Evolutionary conservation across 768 basidiomycete species (phyloP).

Genomic region (Gloeopeniophorella convolvens): DNA sequence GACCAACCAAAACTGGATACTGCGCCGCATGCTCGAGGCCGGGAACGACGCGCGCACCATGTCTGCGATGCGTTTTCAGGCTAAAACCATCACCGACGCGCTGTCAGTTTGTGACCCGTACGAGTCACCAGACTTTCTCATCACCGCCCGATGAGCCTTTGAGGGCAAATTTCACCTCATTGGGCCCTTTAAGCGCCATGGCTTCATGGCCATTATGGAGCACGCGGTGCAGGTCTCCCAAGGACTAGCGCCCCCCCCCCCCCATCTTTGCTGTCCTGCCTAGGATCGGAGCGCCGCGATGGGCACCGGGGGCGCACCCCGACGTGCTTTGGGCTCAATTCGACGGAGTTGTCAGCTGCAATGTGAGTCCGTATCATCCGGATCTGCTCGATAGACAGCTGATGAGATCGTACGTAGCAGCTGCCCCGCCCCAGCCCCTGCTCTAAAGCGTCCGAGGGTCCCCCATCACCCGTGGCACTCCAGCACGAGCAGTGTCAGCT

Average conservation of each 20-base stretch:
- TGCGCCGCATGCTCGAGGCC: constrained; percentile 16
- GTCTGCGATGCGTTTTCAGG: constrained; percentile 16
- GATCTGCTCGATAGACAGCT: neutral
- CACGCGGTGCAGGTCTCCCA: too few species aligned
- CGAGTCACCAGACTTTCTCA: neutral
- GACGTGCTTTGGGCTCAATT: neutral
- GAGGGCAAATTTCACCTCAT: neutral
- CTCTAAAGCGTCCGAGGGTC: neutral
- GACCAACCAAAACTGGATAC: constrained; percentile 19
- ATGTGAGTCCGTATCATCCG: neutral
- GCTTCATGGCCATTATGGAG: too few species aligned
- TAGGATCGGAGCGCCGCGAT: neutral
- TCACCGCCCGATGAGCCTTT: neutral
- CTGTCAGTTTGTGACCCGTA: constrained; percentile 6
- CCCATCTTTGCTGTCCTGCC: neutral
- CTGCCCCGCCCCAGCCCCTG: neutral
- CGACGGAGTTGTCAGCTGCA: neutral
- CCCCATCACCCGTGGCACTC: neutral
- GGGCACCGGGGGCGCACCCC: neutral
- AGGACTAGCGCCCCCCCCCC: neutral
- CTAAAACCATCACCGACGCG: constrained; percentile 2
- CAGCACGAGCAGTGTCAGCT: too few species aligned
- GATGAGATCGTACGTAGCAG: neutral
- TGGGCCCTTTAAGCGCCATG: neutral
- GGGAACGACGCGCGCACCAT: constrained; percentile 10